Conservation (phyloP, 1,284 basidiomycete species). For the Ganoderma multipileum region DNA sequence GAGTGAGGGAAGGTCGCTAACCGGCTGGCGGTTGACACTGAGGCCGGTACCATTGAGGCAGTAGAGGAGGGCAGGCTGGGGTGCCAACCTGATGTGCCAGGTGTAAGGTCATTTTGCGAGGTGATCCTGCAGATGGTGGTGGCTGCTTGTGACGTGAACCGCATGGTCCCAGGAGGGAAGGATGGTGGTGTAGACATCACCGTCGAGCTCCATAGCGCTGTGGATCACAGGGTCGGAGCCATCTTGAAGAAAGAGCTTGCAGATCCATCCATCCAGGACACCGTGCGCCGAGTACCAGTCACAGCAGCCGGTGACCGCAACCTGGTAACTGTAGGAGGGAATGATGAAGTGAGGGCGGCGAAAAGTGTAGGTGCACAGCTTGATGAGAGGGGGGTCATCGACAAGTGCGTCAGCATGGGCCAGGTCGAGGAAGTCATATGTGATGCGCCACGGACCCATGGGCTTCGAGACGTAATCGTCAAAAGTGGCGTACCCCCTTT, state of each 20-base stretch:
- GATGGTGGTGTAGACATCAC: background rate
- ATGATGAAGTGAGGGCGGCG: background rate
- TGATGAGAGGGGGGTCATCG: background rate
- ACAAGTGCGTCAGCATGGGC: background rate
- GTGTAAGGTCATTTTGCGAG: background rate
- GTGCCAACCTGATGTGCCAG: background rate
- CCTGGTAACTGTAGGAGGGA: background rate
- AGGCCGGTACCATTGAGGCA: background rate
- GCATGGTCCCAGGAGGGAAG: background rate
- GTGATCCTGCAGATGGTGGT: background rate
- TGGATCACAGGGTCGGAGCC: background rate
- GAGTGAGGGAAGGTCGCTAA: background rate
- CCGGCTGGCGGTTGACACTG: too few relatives aligned
- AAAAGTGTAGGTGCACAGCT: background rate
- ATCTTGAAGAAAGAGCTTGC: background rate
- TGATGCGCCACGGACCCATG: background rate
- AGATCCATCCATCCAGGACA: background rate
- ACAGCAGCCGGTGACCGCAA: background rate
- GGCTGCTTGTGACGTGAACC: background rate
- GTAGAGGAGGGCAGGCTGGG: background rate
- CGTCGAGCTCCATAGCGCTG: background rate
- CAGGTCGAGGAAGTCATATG: background rate
- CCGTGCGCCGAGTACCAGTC: background rate
- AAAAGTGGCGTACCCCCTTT: background rate
- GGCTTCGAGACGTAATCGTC: background rate